phyloP scores from a whole-genome alignment of 495 filamentous ascomycete genomes.

The Tuber microsphaerosporum region DNA sequence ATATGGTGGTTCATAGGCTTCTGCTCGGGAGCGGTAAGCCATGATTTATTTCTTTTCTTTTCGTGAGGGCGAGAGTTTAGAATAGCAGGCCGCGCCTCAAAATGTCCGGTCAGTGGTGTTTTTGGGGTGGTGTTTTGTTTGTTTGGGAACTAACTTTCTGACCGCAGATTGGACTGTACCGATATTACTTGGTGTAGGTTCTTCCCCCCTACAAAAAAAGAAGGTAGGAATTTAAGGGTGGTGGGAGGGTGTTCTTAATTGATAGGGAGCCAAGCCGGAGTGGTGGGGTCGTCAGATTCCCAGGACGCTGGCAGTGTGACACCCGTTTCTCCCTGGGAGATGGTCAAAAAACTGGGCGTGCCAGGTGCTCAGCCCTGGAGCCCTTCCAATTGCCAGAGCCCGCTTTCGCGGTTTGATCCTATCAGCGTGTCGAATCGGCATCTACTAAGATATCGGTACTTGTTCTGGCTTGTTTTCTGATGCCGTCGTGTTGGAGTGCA shows the following conservation, averaged over 20 bases:
- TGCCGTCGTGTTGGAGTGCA: neutral
- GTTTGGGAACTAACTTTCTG: neutral
- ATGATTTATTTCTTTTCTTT: constrained; percentile 41
- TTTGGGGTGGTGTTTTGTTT: neutral
- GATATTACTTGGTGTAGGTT: neutral
- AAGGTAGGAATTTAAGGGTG: neutral
- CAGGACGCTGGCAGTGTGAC: neutral
- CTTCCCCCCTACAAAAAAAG: neutral
- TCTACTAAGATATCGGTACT: neutral
- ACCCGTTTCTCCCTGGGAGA: neutral
- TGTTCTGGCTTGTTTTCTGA: neutral
- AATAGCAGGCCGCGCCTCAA: neutral
- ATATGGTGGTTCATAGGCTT: constrained; percentile 21
- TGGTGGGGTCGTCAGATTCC: neutral
- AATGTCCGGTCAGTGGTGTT: neutral
- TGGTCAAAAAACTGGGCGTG: neutral
- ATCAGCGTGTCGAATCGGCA: neutral
- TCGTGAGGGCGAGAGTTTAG: neutral
- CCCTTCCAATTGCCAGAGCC: too few species aligned
- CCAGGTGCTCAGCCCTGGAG: neutral
- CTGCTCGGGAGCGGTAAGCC: constrained; percentile 11
- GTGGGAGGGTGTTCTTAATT: neutral
- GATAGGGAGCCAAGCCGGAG: neutral
- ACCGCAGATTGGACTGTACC: neutral
- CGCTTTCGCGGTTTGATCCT: neutral